A percentile compares a stretch with the other conserved stretches of the same genome.
Evolutionary conservation across 345 rosid species (phyloP).

Genomic region (Eucalyptus brandiana): DNA sequence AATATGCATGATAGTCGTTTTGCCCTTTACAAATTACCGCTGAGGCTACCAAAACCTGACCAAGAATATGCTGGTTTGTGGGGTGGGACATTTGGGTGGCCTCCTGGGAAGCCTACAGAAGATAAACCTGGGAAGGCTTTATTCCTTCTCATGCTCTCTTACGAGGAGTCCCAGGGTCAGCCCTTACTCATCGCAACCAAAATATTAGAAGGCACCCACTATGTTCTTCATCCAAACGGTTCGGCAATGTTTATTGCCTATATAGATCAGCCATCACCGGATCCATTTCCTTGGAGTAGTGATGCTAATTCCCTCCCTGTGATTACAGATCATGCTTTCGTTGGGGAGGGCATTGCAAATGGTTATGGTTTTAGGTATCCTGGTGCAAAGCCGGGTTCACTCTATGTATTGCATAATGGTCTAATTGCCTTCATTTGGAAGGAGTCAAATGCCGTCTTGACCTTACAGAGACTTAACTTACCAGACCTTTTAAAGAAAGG

Average conservation of each 20-base stretch:
- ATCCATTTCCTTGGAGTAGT: slow-evolving; percentile 57
- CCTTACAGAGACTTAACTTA: slow-evolving; percentile 61
- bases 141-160: slow-evolving; percentile 67
- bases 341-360: slow-evolving; percentile 79
- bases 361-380: slow-evolving; percentile 94
- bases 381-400: slow-evolving; percentile 76
- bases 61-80: slow-evolving; percentile 75
- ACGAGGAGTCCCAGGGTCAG: slow-evolving; percentile 46
- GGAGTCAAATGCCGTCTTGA: slow-evolving; percentile 58
- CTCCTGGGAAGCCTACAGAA: slow-evolving; percentile 53
- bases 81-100: slow-evolving; percentile 94
- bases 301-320: slow-evolving; percentile 45
- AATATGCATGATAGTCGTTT: slow-evolving; percentile 64
- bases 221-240: slow-evolving; percentile 84
- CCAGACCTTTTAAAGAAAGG: slow-evolving; percentile 73
- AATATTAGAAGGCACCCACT: slow-evolving; percentile 82
- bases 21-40: slow-evolving; percentile 71
- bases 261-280: slow-evolving; percentile 55
- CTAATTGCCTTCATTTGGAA: slow-evolving; percentile 82
- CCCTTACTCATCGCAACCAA: slow-evolving; percentile 63
- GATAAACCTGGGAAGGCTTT: slow-evolving; percentile 77
- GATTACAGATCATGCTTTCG: slow-evolving; percentile 30
- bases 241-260: slow-evolving; percentile 76
- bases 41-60: slow-evolving; percentile 23
- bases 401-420: slow-evolving; percentile 51